Conservation (phyloP, 2,329 filamentous ascomycete species). For the Westerdykella sp. region DNA sequence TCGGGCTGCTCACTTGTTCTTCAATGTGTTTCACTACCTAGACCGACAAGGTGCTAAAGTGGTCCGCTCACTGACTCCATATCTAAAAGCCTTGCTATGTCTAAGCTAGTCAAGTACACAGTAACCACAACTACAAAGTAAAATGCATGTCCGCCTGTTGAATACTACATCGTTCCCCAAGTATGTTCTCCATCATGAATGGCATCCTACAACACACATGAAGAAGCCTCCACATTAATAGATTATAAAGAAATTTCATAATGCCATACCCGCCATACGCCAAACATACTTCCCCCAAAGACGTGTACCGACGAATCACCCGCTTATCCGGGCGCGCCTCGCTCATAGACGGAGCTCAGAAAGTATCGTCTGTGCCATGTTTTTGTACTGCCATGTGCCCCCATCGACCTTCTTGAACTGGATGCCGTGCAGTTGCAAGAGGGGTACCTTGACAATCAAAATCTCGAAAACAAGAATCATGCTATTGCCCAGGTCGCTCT, state of each 20-base stretch:
- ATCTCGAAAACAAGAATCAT: conserved; percentile 90
- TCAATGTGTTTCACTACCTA: too few relatives aligned
- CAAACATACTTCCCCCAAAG: neutral
- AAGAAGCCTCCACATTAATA: conserved; percentile 1
- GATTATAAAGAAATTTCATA: conserved; percentile 30
- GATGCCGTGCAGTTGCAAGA: conserved; percentile 87
- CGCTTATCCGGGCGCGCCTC: conserved; percentile 10
- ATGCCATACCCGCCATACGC: neutral
- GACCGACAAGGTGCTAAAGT: too few relatives aligned
- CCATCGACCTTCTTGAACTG: conserved; percentile 97
- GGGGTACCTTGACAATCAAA: conserved; percentile 92
- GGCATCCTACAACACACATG: neutral
- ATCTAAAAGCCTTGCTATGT: too few relatives aligned
- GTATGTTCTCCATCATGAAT: neutral
- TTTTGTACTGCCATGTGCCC: conserved; percentile 98
- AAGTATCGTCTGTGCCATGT: conserved; percentile 93
- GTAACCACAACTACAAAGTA: too few relatives aligned
- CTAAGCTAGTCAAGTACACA: too few relatives aligned
- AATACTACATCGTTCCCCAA: neutral
- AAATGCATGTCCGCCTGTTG: neutral
- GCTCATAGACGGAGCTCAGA: conserved; percentile 69
- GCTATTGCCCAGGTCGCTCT: conserved; percentile 78
- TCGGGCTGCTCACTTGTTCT: too few relatives aligned
- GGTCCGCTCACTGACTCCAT: too few relatives aligned
- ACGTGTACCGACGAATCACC: neutral